Conservation (phyloP, 306 rosid genomes). For the Vigna hirtella region DNA sequence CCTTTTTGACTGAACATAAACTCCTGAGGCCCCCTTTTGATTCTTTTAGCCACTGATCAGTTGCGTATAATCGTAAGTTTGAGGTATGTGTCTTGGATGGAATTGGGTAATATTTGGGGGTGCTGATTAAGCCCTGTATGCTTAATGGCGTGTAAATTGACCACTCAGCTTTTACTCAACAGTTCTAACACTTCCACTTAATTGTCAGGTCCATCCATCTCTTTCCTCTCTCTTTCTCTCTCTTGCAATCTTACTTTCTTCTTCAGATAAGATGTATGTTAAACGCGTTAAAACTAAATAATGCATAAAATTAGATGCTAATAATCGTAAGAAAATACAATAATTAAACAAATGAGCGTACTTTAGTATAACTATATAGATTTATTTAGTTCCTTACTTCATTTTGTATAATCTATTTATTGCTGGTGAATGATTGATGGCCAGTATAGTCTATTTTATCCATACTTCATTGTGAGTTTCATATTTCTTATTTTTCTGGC, state of each 20-base stretch:
- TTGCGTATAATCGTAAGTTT: conserved; percentile 12
- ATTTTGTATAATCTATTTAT: too few relatives aligned
- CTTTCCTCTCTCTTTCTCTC: background rate
- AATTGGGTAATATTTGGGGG: too few relatives aligned
- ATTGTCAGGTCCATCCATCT: background rate
- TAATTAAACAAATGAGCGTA: too few relatives aligned
- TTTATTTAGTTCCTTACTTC: background rate
- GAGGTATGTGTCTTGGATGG: background rate
- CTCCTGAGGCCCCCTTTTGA: conserved; percentile 29
- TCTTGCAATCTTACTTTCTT: background rate
- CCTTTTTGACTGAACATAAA: conserved; percentile 46
- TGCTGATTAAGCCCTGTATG: background rate
- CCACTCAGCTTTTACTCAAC: background rate
- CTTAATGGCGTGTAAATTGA: background rate
- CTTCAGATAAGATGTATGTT: background rate
- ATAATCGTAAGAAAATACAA: background rate
- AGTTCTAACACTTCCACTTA: background rate
- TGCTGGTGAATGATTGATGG: background rate
- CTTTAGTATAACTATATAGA: background rate
- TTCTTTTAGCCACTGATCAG: conserved; percentile 33
- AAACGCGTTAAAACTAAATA: background rate
- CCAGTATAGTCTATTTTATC: background rate
- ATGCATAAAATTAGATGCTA: too few relatives aligned
- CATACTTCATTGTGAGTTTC: too few relatives aligned
- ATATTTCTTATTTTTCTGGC: too few relatives aligned